Percentiles rank a stretch among this genome's conserved stretches.
These are phyloP conservation scores for Xylaria sp. DNA, from an alignment of 2,329 filamentous ascomycete species.

Conservation along the genomic window DNA sequence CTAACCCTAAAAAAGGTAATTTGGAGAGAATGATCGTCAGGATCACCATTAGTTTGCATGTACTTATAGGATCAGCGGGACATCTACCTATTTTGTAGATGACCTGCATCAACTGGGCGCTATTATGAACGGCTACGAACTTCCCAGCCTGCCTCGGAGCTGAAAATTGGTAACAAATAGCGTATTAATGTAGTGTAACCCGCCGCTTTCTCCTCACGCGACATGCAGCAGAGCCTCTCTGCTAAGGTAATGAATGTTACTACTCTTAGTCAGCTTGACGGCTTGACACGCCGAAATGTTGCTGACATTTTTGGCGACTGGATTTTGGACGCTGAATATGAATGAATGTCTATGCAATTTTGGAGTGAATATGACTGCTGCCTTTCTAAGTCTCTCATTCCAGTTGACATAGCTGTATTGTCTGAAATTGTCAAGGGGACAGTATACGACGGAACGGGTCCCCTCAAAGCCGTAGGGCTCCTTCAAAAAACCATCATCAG, in stretches of 20 bases:
- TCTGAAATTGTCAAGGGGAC: not conserved
- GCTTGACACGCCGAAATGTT: not conserved
- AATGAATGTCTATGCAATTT: not conserved
- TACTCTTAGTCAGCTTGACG: not conserved
- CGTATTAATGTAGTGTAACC: not conserved
- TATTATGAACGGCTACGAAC: not conserved
- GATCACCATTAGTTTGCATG: not conserved
- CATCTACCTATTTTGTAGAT: not conserved
- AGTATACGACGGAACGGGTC: not conserved
- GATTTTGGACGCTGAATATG: not conserved
- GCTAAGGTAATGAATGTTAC: not conserved
- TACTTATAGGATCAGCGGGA: not conserved
- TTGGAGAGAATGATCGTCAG: not conserved
- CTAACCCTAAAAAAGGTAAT: not conserved
- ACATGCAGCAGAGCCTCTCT: not conserved
- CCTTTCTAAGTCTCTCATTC: no score
- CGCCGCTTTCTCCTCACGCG: not conserved
- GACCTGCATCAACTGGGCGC: not conserved
- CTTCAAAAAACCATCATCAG: not conserved
- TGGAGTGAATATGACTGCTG: no score
- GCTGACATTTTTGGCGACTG: not conserved
- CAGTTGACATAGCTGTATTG: not conserved
- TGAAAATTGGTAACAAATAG: not conserved
- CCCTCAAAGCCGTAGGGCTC: no score
- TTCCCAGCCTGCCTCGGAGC: not conserved